phyloP scores from a whole-genome alignment of 139 green algal species.

The Chlamydomonas asymmetrica region DNA sequence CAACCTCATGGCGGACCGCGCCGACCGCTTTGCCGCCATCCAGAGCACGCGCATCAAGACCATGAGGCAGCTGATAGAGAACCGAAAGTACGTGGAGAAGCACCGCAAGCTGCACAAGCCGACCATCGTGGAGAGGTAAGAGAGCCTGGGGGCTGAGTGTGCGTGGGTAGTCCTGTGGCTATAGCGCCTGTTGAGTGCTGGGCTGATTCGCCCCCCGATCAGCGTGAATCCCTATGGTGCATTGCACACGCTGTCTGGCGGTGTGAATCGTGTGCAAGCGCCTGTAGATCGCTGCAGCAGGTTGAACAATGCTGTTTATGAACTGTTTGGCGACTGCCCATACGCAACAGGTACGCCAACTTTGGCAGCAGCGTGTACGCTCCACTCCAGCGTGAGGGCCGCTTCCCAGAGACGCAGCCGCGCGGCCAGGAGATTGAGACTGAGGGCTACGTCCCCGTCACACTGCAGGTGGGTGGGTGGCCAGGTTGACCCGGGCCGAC shows the following conservation, averaged over 20 bases:
- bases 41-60: conserved; percentile 59
- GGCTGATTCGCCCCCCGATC: too few species aligned
- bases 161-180: too few species aligned
- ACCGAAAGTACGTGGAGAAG: conserved; percentile 61
- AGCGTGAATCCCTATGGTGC: too few species aligned
- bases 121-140: conserved; percentile 51
- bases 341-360: conserved; percentile 73
- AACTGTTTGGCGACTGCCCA: conserved; percentile 42
- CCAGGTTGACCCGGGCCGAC: too few species aligned
- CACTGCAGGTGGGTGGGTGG: conserved; percentile 29
- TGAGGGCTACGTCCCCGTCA: conserved; percentile 52
- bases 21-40: conserved; percentile 54
- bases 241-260: too few species aligned
- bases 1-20: conserved; percentile 33
- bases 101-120: conserved; percentile 45
- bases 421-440: conserved; percentile 62
- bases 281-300: too few species aligned
- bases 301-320: not conserved
- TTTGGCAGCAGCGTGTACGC: conserved; percentile 72
- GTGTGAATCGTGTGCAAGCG: too few species aligned
- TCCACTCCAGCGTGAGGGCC: conserved; percentile 65
- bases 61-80: conserved; percentile 68
- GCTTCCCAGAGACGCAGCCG: conserved; percentile 60
- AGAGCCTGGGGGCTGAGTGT: too few species aligned
- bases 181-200: too few species aligned